Evolutionary conservation across 2,329 filamentous ascomycete genomes (phyloP).

Genomic region (Neopestalotiopsis rosae): DNA sequence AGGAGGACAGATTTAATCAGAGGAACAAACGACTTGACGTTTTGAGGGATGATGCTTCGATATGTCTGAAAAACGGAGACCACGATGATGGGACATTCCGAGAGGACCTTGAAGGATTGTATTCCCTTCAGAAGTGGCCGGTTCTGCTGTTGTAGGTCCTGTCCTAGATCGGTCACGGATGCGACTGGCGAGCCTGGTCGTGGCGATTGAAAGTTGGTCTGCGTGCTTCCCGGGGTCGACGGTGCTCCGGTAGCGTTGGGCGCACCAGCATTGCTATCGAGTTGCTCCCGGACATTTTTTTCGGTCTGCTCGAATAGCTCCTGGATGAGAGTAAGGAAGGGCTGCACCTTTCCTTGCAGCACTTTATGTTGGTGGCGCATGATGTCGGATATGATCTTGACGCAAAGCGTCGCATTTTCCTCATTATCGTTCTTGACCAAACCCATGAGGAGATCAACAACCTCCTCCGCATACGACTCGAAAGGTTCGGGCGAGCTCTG

Average conservation of each 20-base stretch:
- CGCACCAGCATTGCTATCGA: constrained; percentile 75
- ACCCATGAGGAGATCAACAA: constrained; percentile 88
- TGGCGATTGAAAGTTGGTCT: constrained; percentile 82
- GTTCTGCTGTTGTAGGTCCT: constrained; percentile 80
- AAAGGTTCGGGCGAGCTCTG: constrained; percentile 77
- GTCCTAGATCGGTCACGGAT: constrained; percentile 79
- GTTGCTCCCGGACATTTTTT: constrained; percentile 90
- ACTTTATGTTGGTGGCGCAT: constrained; percentile 90
- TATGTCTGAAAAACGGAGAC: constrained; percentile 98
- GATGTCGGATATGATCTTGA: constrained; percentile 97
- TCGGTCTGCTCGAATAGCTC: constrained; percentile 97
- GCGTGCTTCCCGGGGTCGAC: constrained; percentile 69
- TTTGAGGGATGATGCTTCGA: constrained; percentile 75
- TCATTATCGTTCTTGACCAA: constrained; percentile 93
- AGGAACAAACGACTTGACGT: constrained; percentile 91
- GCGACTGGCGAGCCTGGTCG: constrained; percentile 88
- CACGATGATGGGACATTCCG: constrained; percentile 98
- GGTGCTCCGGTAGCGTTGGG: constrained; percentile 62
- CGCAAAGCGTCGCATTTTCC: constrained; percentile 96
- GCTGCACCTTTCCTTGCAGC: constrained; percentile 79
- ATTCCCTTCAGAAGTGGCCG: constrained; percentile 88
- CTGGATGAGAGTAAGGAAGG: constrained; percentile 89
- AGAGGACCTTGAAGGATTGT: constrained; percentile 98
- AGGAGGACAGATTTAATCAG: constrained; percentile 89
- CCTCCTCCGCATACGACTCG: constrained; percentile 85